A percentile compares a stretch with the other conserved stretches of the same genome.
phyloP scores from a whole-genome alignment of 2,329 filamentous ascomycete genomes.

The Fusarium protoensiforme region DNA sequence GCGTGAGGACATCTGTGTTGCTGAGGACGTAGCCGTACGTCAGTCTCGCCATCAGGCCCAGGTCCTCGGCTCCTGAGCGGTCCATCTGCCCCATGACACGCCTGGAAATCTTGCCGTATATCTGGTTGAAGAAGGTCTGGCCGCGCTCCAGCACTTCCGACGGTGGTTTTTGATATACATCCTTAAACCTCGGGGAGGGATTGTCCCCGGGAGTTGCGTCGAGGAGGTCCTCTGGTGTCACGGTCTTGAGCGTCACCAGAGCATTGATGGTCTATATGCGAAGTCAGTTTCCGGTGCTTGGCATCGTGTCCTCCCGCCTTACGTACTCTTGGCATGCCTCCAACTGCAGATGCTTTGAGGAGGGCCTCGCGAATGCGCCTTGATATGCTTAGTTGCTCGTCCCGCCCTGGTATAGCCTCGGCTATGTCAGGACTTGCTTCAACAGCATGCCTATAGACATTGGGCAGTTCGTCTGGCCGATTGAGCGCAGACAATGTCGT shows the following conservation, averaged over 20 bases:
- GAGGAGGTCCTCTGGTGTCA: slow-evolving; percentile 38
- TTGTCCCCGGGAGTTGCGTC: slow-evolving; percentile 14
- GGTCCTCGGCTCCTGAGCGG: slow-evolving; percentile 38
- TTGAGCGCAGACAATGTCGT: slow-evolving; percentile 39
- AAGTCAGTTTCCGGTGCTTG: slow-evolving; percentile 7
- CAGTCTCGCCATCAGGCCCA: slow-evolving; percentile 39
- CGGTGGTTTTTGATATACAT: slow-evolving; percentile 32
- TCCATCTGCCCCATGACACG: slow-evolving; percentile 43
- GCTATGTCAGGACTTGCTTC: neutral
- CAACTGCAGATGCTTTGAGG: slow-evolving; percentile 40
- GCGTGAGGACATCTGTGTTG: slow-evolving; percentile 39
- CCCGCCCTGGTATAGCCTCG: neutral
- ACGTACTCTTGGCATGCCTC: slow-evolving; percentile 41
- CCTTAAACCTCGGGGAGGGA: slow-evolving; percentile 21
- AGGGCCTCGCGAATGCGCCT: slow-evolving; percentile 40
- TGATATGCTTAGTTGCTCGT: slow-evolving; percentile 33
- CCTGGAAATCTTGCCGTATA: slow-evolving; percentile 41
- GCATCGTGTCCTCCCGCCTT: neutral
- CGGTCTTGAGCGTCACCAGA: slow-evolving; percentile 34
- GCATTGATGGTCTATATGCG: slow-evolving; percentile 38
- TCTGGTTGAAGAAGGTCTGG: slow-evolving; percentile 34
- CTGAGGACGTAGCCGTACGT: slow-evolving; percentile 42
- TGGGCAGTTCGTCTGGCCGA: slow-evolving; percentile 38
- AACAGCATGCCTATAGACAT: slow-evolving; percentile 26
- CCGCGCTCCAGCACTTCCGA: slow-evolving; percentile 32